phyloP scores from a whole-genome alignment of 345 rosid species.

The Eucalyptus erythrocorys region DNA sequence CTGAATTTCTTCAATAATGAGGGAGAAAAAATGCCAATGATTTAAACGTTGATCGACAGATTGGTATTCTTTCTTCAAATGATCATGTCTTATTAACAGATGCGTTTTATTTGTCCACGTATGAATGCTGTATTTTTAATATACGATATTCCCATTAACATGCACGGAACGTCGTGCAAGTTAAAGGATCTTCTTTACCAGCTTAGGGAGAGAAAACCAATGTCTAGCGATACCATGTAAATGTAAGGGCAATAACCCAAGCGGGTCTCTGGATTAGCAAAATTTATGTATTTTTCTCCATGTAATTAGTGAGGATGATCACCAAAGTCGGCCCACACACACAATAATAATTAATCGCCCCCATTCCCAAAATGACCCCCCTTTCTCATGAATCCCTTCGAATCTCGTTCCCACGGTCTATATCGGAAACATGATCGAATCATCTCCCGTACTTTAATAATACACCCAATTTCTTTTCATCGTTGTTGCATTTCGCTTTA shows the following conservation, averaged over 20 bases:
- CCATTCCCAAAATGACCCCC: not conserved
- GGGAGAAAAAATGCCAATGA: not conserved
- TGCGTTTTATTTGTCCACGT: not conserved
- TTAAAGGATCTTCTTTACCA: not conserved
- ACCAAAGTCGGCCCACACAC: not conserved
- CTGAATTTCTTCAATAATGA: too few species aligned
- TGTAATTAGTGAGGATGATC: not conserved
- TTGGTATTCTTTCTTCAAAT: not conserved
- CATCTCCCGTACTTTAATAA: not conserved
- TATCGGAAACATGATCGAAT: not conserved
- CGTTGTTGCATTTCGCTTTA: not conserved
- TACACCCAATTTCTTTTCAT: not conserved
- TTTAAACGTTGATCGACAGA: not conserved
- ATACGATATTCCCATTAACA: too few species aligned
- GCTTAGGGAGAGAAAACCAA: not conserved
- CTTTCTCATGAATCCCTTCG: not conserved
- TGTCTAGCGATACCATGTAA: not conserved
- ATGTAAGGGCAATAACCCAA: not conserved
- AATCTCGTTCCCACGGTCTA: not conserved
- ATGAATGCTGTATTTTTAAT: not conserved
- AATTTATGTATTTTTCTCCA: not conserved
- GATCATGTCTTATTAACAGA: not conserved
- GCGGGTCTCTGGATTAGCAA: not conserved
- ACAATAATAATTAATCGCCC: not conserved
- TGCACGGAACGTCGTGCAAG: not conserved